Evolutionary conservation across 208 protist species (phyloP), one percentile per base, ranked within the genome.

Genomic region (Leishmania martiniquensis): DNA sequence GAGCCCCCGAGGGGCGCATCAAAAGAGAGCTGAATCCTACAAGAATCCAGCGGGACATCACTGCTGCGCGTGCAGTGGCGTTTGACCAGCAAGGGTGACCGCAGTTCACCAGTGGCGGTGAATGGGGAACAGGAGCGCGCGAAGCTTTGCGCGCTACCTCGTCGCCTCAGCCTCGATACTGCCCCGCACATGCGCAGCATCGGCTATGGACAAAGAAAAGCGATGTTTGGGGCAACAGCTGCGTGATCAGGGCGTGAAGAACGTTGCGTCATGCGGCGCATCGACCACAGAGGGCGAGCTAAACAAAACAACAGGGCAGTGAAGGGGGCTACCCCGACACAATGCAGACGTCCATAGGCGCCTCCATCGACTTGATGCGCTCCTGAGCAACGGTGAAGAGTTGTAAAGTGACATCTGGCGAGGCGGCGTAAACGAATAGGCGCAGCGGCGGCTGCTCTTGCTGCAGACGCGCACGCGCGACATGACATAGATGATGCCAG

Each of bases 401-500:
- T 12, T 72, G 44, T 29, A 78, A 62, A 22, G 78, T 65, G 34
- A 49, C 60, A 2, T 54, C 29, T 15, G 83, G 57, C 0, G 80
- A 77, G 12, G 69, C 25, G 4, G 76, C 72, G 34, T 70, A 77
- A 15, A 90, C 75, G 72, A 92, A 91, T 2, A 97, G 73, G 32
- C 87, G 75, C 25, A 97, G 59, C 7, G 87, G 87, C 32, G 86
- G 60, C 1, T 74, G 74, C 10, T 75, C 60, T 25, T 81, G 73
- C 7, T 85, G 73, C n/a, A 55, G 69, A 1, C 89, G 81, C 76
- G 87, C 80, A 45, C 59, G 77, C 12, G 88, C 91, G 25, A 97
- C 89, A 15, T 75, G 72, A 2, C 80, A 73, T 3, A 97, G 59
- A 60, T 95, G 85, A 15, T 74, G 62, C 93, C 93, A 97, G 75